phyloP scores from a whole-genome alignment of 179 eudicot species.

The Spinacia oleracea region DNA sequence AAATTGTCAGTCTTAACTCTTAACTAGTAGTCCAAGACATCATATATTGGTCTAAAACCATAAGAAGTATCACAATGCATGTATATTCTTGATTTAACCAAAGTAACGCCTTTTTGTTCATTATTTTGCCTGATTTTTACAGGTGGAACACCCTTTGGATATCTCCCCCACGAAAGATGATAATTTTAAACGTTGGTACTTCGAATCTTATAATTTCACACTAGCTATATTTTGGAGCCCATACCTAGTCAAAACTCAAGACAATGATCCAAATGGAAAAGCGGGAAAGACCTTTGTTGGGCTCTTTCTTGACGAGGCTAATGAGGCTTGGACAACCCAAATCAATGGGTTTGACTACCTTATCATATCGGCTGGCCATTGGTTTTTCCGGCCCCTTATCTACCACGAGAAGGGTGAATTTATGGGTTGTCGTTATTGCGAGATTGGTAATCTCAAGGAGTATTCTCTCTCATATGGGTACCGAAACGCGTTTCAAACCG shows the following conservation, averaged over 20 bases:
- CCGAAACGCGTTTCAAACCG: slow-evolving; percentile 44
- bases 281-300: slow-evolving; percentile 45
- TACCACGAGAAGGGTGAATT: slow-evolving; percentile 39
- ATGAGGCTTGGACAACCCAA: slow-evolving; percentile 52
- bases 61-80: not conserved
- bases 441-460: slow-evolving; percentile 36
- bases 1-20: too few relatives aligned
- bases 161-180: slow-evolving; percentile 43
- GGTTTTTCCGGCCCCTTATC: slow-evolving; percentile 55
- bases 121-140: not conserved
- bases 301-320: slow-evolving; percentile 55
- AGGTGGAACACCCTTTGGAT: slow-evolving; percentile 57
- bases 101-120: not conserved
- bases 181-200: slow-evolving; percentile 48
- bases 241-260: slow-evolving; percentile 43
- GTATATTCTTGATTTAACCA: not conserved
- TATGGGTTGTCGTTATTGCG: slow-evolving; percentile 59
- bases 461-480: slow-evolving; percentile 44
- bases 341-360: slow-evolving; percentile 48
- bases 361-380: slow-evolving; percentile 56
- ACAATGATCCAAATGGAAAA: slow-evolving; percentile 44
- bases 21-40: too few relatives aligned
- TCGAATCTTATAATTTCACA: slow-evolving; percentile 52
- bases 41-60: too few relatives aligned
- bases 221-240: slow-evolving; percentile 52